These are phyloP conservation scores for Podospora pseudoanserina DNA, from an alignment of 495 filamentous ascomycete species.

Conservation along the genomic window DNA sequence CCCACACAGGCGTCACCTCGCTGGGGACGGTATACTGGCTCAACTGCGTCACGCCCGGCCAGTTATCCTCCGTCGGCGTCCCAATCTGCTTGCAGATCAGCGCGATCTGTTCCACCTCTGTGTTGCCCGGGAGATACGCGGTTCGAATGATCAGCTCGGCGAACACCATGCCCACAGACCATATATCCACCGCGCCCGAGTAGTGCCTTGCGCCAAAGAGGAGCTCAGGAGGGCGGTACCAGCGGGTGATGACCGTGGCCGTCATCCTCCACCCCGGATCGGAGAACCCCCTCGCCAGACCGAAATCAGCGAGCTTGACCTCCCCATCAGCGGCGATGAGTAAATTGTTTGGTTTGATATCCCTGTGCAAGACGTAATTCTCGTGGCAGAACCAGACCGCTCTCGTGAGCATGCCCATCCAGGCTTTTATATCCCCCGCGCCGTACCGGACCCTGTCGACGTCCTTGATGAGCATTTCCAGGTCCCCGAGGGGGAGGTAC, in stretches of 20 bases:
- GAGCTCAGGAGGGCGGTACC: constrained; percentile 94
- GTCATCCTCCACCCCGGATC: constrained; percentile 91
- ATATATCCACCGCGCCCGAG: constrained; percentile 85
- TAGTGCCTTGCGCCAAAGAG: constrained; percentile 88
- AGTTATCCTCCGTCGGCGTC: constrained; percentile 89
- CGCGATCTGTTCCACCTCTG: constrained; percentile 71
- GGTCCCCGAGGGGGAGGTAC: constrained; percentile 82
- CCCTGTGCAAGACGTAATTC: constrained; percentile 89
- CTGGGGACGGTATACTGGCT: constrained; percentile 69
- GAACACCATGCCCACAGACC: constrained; percentile 91
- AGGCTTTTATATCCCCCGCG: constrained; percentile 88
- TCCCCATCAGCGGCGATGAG: constrained; percentile 89
- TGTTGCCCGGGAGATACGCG: constrained; percentile 69
- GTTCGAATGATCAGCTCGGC: constrained; percentile 82
- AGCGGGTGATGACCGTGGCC: constrained; percentile 89
- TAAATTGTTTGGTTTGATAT: constrained; percentile 99
- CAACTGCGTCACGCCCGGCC: constrained; percentile 84
- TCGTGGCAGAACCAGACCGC: constrained; percentile 97
- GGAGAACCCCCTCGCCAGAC: constrained; percentile 80
- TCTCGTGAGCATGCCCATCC: constrained; percentile 95
- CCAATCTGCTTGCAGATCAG: constrained; percentile 82
- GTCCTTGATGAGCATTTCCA: constrained; percentile 91
- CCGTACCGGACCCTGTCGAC: constrained; percentile 60
- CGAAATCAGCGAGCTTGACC: constrained; percentile 96
- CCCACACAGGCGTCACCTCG: constrained; percentile 57